Conservation (phyloP, 2,329 filamentous ascomycete species). For the Cadophora sp. region DNA sequence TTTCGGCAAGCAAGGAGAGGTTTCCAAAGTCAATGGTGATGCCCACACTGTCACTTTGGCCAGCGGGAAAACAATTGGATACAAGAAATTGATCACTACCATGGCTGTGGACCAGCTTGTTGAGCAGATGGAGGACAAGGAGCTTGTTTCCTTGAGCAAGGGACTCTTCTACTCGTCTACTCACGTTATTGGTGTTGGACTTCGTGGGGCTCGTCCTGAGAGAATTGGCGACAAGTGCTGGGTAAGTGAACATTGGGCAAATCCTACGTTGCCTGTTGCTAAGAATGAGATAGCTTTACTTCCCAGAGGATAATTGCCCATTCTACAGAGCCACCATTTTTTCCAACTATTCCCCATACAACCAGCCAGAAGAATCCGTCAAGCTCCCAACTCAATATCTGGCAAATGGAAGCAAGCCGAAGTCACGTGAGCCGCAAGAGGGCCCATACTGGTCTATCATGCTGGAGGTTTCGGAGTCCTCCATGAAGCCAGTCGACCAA, state of each 20-base stretch:
- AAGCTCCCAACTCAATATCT: conserved; percentile 89
- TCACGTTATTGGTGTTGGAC: conserved; percentile 94
- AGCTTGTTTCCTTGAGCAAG: conserved; percentile 84
- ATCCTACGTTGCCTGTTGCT: background rate
- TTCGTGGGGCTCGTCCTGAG: conserved; percentile 89
- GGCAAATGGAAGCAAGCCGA: conserved; percentile 83
- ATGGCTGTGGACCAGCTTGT: conserved; percentile 94
- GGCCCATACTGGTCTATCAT: conserved; percentile 99
- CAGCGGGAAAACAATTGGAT: conserved; percentile 87
- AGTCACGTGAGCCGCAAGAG: conserved; percentile 74
- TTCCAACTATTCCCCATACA: conserved; percentile 99
- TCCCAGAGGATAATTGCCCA: conserved; percentile 97
- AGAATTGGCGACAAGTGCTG: conserved; percentile 99
- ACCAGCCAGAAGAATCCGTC: conserved; percentile 83
- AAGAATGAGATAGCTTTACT: conserved; percentile 73
- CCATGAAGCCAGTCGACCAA: conserved; percentile 91
- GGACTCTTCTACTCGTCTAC: conserved; percentile 96
- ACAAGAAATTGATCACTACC: conserved; percentile 92
- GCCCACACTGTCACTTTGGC: conserved; percentile 82
- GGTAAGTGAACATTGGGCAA: conserved; percentile 56
- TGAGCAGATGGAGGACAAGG: conserved; percentile 85
- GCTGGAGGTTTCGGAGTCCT: conserved; percentile 96
- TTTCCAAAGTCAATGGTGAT: conserved; percentile 85
- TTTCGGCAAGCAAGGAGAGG: conserved; percentile 84
- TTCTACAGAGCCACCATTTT: conserved; percentile 99